Evolutionary conservation across 768 basidiomycete genomes (phyloP), one percentile per base, ranked within the genome.

Genomic region (Epithele typhae): DNA sequence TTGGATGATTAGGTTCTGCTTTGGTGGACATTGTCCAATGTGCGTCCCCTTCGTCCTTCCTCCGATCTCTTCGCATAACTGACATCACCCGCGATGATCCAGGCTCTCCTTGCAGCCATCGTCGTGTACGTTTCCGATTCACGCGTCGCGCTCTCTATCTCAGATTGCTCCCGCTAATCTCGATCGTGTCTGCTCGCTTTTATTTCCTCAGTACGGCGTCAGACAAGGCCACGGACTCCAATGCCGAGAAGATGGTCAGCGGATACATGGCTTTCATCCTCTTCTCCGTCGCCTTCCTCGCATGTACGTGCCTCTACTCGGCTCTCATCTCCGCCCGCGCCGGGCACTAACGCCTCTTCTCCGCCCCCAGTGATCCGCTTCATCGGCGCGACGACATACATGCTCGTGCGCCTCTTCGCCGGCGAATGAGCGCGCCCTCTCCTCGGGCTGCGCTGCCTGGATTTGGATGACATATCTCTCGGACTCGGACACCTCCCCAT

Each of bases 231-330:
- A 64, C 74, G 24, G 68, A 64, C 37, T 61, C 62, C 6, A 68
- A 75, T 17, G 77, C 78, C 2, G 69, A 70, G 22, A 64, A 63
- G 1, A 74, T 81, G 23, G 87, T 92, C 3, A 82, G 80, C 45
- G 90, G 89, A 2, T 95, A 95, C 62, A 87, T 95, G 84, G 78
- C 84, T 14, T 91, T 93, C 62, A 71, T 96, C 49, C 65, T 97
- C 45, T 93, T 84, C 67, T 90, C 89, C 1, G 91, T 95, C 37
- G 88, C 87, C 5, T 82, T 88, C 11, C 78, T 96, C 33, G 91
- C 92, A 11, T 73, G 92, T 95, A 59, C 67, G 92, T 77, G 5
- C 18, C 42, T 43, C 24, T n/a, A 11, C 34, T 7, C 35, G 15
- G 6, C 35, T n/a, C 17, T 36, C 35, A n/a, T 36, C n/a, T 36